Base-by-base conservation (phyloP, 768 basidiomycete genomes). In the Amanita muscaria region DNA sequence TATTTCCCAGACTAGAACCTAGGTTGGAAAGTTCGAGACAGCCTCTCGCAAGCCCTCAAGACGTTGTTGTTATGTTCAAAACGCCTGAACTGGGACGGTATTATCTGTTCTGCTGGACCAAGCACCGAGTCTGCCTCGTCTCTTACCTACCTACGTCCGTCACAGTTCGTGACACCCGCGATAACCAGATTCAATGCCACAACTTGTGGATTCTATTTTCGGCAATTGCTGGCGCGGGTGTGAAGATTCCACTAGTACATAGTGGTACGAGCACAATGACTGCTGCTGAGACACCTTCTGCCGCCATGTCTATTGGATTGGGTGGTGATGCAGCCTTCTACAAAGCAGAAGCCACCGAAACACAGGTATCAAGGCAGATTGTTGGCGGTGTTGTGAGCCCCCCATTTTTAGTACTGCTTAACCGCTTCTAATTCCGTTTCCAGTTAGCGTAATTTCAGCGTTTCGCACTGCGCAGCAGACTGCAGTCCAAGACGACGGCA, bases 41-140 rank as follows among this genome's bases (percentile, higher is more conserved):
- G 27, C 64, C 72, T 0, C 60, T 80, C 5, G 77, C 82, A 1
- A 59, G 67, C 38, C 60, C 64, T 8, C 73, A 72, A 7, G 85
- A 87, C 50, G 75, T 93, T 9, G 89, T 94, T 54, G 59, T 98
- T 27, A 73, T 93, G 2, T 79, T 94, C 62, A 74, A 76, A 48
- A 74, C 88, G 3, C 69, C 73, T 31, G 93, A 97, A 61, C 76
- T 75, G 46, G 79, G 88, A 4, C 68, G 88, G 29, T 77, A 82
- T 52, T 89, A 73, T 53, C 54, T 93, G 87, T 56, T 73, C 83
- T 1, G 91, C 93, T 0, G 88, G 90, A 0, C 76, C 79, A 18
- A 76, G 80, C 0, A 59, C 79, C 49, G 97, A 98, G 63, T 91
- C 91, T 0, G 76, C 90, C 0, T 34, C 98, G 2, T 82, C 81